Evolutionary conservation across 23 red algal species (phyloP), one percentile per base, ranked within the genome.

Genomic region (Chondrus crispus): DNA sequence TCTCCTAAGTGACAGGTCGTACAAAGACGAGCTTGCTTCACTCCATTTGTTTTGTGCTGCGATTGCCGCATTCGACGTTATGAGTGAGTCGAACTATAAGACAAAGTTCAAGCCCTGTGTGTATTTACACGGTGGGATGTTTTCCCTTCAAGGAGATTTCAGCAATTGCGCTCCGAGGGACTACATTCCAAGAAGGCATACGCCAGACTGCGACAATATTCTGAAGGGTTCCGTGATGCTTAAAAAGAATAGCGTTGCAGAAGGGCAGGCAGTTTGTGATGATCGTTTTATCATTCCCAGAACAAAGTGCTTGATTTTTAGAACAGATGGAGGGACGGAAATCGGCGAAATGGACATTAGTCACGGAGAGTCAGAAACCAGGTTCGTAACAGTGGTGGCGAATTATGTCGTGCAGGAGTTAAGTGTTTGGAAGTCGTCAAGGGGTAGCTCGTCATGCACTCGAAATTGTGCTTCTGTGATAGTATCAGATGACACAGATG

Each of bases 21-120:
- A 47, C 7, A 46, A 50, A 54, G 74, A 80, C 30, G 74, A 45
- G 5, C 51, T 80, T 5, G 4, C 26, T 32, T 80, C n/a, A 14
- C 18, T 80, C 10, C 74, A 80, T 33, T 28, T 80, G 3, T 80
- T 80, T 22, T 80, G 74, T 54, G 74, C 46, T 12, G 74, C 74
- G 40, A 6, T 80, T 54, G 74, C 42, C 20, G 46, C 9, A 3
- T 54, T 40, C 3, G 74, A 80, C 26, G 26, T 80, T 3, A 29
- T 50, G 2, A 8, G 57, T 5, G 46, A 80, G 24, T 29, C 8
- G 3, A 28, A 53, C 11, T 43, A 28, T 54, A 5, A 4, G 1
- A 50, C 46, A n/a, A 50, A 80, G 5, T n/a, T n/a, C n/a, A n/a
- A n/a, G n/a, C n/a, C n/a, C n/a, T n/a, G n/a, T n/a, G 13, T 80